Conservation (phyloP, 257 asterid genomes). For the Ilex aquifolium region DNA sequence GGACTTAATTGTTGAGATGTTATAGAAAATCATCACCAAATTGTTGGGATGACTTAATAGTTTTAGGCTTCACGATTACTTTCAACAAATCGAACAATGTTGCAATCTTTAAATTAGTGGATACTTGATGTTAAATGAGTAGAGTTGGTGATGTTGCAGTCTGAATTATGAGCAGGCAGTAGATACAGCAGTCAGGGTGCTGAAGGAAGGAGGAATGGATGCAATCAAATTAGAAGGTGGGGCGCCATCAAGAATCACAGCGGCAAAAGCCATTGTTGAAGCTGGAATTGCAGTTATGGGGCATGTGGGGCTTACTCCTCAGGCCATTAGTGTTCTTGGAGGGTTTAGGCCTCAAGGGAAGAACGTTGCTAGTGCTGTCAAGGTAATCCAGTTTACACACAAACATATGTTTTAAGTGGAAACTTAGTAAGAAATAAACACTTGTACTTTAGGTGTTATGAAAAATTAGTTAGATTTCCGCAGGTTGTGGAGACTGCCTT, state of each 20-base stretch:
- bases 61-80: too few species aligned
- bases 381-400: slow-evolving; percentile 30
- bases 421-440: too few species aligned
- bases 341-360: slow-evolving; percentile 95
- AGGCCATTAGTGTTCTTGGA: slow-evolving; percentile 94
- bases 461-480: not conserved
- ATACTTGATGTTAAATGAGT: slow-evolving; percentile 4
- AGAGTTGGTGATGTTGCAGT: slow-evolving; percentile 23
- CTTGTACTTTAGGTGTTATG: too few species aligned
- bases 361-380: slow-evolving; percentile 74
- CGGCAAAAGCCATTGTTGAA: slow-evolving; percentile 92
- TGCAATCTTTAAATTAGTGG: not conserved
- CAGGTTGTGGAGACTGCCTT: slow-evolving; percentile 86
- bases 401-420: too few species aligned
- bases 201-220: slow-evolving; percentile 97
- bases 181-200: slow-evolving; percentile 69
- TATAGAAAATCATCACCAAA: too few species aligned
- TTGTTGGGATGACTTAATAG: too few species aligned
- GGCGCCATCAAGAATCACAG: slow-evolving; percentile 90
- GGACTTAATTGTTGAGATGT: too few species aligned
- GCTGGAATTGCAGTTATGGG: slow-evolving; percentile 98
- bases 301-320: slow-evolving; percentile 96
- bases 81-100: too few species aligned
- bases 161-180: slow-evolving; percentile 65
- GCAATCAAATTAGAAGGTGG: slow-evolving; percentile 95